These are phyloP conservation scores for Maudiozyma serrabonitensis DNA, from an alignment of 805 yeast genomes.

Conservation along the genomic window DNA sequence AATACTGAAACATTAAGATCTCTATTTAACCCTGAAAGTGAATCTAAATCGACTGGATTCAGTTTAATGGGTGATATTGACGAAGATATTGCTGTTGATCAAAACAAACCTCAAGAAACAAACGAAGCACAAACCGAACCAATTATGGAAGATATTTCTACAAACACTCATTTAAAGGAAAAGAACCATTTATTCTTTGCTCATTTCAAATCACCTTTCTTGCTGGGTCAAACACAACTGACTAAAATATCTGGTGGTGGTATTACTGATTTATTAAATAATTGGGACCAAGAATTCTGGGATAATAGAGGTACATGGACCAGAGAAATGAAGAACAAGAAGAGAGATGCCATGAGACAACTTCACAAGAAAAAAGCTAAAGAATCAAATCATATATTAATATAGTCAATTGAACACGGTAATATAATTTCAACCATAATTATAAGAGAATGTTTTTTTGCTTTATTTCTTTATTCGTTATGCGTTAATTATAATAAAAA, in stretches of 20 bases:
- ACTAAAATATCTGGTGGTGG: slow-evolving; percentile 35
- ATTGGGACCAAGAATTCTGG: slow-evolving; percentile 74
- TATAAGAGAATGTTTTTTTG: too few relatives aligned
- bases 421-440: too few relatives aligned
- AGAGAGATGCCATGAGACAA: slow-evolving; percentile 61
- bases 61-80: slow-evolving; percentile 34
- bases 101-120: slow-evolving; percentile 27
- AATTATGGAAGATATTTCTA: background rate
- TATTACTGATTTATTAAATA: slow-evolving; percentile 29
- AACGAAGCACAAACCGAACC: background rate
- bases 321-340: slow-evolving; percentile 61
- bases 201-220: slow-evolving; percentile 78
- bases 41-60: slow-evolving; percentile 28
- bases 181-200: slow-evolving; percentile 61
- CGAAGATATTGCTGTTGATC: slow-evolving; percentile 36
- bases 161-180: slow-evolving; percentile 26
- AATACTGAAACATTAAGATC: slow-evolving; percentile 56
- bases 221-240: slow-evolving; percentile 75
- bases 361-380: slow-evolving; percentile 35
- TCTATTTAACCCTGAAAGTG: slow-evolving; percentile 39
- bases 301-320: slow-evolving; percentile 73
- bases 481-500: background rate
- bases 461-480: too few relatives aligned
- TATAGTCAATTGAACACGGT: background rate
- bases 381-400: slow-evolving; percentile 7